Conservation (phyloP, 371 early-diverging fungal genomes). For the Quaeritorhiza haematococci region DNA sequence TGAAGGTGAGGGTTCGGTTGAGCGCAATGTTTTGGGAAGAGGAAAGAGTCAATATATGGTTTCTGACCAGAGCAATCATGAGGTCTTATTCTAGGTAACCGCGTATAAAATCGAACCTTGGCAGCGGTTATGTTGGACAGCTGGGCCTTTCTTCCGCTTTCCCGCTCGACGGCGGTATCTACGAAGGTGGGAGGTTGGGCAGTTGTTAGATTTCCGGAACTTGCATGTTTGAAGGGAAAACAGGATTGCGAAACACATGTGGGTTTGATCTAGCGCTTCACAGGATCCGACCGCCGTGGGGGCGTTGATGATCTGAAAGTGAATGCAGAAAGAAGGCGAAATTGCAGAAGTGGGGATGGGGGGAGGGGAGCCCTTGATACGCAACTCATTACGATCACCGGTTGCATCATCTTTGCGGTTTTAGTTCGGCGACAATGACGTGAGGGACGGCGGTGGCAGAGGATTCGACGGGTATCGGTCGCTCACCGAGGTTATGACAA, state of each 20-base stretch:
- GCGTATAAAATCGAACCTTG: conserved; percentile 59
- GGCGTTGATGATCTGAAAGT: background rate
- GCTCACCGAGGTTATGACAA: too few species aligned
- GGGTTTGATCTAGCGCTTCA: background rate
- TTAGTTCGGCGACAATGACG: too few species aligned
- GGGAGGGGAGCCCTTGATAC: too few species aligned
- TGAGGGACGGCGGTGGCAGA: too few species aligned
- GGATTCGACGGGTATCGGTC: too few species aligned
- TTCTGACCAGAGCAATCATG: conserved; percentile 5
- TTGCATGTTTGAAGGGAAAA: background rate
- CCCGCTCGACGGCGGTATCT: conserved; percentile 84
- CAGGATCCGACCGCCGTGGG: background rate
- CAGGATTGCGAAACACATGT: too few species aligned
- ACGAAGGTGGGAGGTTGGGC: background rate
- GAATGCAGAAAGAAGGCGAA: too few species aligned
- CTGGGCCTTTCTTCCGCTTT: conserved; percentile 94
- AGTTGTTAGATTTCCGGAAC: background rate
- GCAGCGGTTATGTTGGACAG: conserved; percentile 95
- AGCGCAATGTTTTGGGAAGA: background rate
- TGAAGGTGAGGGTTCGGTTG: background rate
- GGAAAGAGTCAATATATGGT: background rate
- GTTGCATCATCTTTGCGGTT: too few species aligned
- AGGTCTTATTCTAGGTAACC: background rate
- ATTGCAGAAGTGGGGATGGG: too few species aligned
- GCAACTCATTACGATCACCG: too few species aligned